A percentile compares a stretch with the other conserved stretches of the same genome.
Evolutionary conservation across 1,139 yeast genomes (phyloP).

Genomic region (Arxiozyma heterogenica): DNA sequence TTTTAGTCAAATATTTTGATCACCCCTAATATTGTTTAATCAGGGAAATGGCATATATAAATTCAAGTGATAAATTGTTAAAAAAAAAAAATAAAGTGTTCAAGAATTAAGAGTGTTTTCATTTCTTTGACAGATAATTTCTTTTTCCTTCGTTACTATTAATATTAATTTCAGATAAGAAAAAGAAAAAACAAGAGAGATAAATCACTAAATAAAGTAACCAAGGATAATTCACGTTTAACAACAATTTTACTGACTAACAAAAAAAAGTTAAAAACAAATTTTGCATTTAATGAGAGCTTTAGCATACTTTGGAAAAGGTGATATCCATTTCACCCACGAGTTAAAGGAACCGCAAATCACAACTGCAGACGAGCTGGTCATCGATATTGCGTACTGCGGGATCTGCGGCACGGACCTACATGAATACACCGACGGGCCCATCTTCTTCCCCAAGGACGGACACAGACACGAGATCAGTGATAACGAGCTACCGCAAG

Average conservation of each 20-base stretch:
- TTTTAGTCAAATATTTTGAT: too few relatives aligned
- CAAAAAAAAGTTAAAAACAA: background rate
- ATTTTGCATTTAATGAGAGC: constrained; percentile 40
- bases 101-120: too few relatives aligned
- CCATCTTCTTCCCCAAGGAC: constrained; percentile 39
- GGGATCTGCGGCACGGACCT: constrained; percentile 56
- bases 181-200: background rate
- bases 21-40: background rate
- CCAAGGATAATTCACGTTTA: background rate
- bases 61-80: background rate
- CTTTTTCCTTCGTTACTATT: too few relatives aligned
- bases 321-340: constrained; percentile 39
- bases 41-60: background rate
- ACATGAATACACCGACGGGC: constrained; percentile 46
- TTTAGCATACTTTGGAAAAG: constrained; percentile 43
- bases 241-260: background rate
- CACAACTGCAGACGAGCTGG: constrained; percentile 39
- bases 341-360: constrained; percentile 40
- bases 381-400: constrained; percentile 43
- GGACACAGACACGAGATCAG: constrained; percentile 30
- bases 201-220: background rate
- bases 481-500: constrained; percentile 35
- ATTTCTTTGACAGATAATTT: too few relatives aligned
- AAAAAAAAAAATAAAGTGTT: too few relatives aligned
- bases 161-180: background rate